Percentiles rank a stretch among this genome's conserved stretches.
These are phyloP conservation scores for Pseudoturritis turrita DNA, from an alignment of 345 rosid genomes.

Conservation along the genomic window DNA sequence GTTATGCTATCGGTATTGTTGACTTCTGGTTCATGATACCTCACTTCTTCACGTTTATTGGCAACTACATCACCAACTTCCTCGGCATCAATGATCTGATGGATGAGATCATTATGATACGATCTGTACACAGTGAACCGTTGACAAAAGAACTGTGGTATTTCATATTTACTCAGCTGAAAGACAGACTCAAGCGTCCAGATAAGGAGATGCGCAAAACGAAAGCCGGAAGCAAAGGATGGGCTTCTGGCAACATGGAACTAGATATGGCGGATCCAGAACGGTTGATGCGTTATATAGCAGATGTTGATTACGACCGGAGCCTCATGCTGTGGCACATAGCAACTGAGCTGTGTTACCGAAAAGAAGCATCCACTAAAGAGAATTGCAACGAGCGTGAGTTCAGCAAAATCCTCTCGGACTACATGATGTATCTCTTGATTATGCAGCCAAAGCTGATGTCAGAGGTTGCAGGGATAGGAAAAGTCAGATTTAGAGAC, in stretches of 20 bases:
- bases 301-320: constrained; percentile 24
- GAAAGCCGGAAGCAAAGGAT: constrained; percentile 38
- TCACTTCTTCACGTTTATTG: not conserved
- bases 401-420: constrained; percentile 40
- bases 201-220: constrained; percentile 31
- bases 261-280: not conserved
- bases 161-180: constrained; percentile 37
- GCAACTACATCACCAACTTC: not conserved
- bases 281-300: constrained; percentile 27
- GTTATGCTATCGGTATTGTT: not conserved
- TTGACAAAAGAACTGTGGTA: constrained; percentile 31
- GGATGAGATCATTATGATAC: too few species aligned
- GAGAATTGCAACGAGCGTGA: not conserved
- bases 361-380: not conserved
- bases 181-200: constrained; percentile 18
- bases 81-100: not conserved
- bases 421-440: constrained; percentile 51
- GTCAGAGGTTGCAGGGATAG: constrained; percentile 44
- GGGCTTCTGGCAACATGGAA: constrained; percentile 24
- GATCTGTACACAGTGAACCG: too few species aligned
- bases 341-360: constrained; percentile 46
- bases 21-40: not conserved
- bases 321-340: constrained; percentile 44
- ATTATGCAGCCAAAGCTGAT: constrained; percentile 41
- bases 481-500: constrained; percentile 41